Base-by-base conservation (phyloP, 2,329 filamentous ascomycete genomes). In the Cryphonectria naterciae region DNA sequence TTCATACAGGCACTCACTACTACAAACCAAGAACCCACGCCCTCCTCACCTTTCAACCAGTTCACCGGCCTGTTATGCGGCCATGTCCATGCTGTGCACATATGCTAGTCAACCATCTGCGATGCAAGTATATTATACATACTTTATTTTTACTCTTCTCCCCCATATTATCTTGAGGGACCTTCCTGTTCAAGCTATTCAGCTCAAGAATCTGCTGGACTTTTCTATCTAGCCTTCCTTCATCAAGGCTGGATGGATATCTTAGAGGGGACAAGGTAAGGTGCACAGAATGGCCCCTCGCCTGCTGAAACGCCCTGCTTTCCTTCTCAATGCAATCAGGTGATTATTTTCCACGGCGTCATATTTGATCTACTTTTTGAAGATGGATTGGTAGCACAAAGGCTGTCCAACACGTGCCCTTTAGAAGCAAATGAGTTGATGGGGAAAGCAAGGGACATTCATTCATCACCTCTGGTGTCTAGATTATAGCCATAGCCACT, bases 91-190 rank as follows among this genome's bases (percentile, higher is more conserved):
- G 22, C 5, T 17, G 8, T 11, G 11, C 35, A 74, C 77, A 78
- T 77, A 76, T 78, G 77, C 77, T 70, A 0, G 54, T 1, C 4
- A 19, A n/a, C 32, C 46, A 73, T 64, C 73, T 78, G 77, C 77
- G 74, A 75, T 75, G 77, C 75, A 77, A 72, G 73, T 77, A 78
- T 78, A 77, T 78, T 72, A 73, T 77, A 77, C 77, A 78, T 75
- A 70, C 72, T 78, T 79, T 70, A 46, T 67, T 52, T 49, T 15
- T 43, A 15, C 39, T 67, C 63, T 15, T 11, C 15, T 49, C n/a
- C 17, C 22, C 39, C 25, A 8, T 10, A 5, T 52, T 75, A 8
- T 8, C 10, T 58, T 19, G 6, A 58, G 19, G 35, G 62, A 54
- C 37, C 65, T 22, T 43, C 37, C 5, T 63, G 10, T 43, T 32